A percentile compares a stretch with the other conserved stretches of the same genome.
These are phyloP conservation scores for Rhizopus sp. DNA, from an alignment of 371 early-diverging fungal genomes.

Conservation along the genomic window DNA sequence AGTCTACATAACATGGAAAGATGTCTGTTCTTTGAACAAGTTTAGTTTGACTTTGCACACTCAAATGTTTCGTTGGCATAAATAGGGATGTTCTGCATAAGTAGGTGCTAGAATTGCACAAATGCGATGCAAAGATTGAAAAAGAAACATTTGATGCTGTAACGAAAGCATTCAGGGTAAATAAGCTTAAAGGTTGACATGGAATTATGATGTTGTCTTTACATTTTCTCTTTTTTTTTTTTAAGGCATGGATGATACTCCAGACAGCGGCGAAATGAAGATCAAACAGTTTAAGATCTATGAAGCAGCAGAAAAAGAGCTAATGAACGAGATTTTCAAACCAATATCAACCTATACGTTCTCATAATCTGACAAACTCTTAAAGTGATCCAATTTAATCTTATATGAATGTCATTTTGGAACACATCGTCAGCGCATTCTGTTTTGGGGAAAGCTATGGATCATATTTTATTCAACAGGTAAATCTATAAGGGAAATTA, in stretches of 20 bases:
- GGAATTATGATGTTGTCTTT: conserved; percentile 12
- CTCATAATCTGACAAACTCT: no score
- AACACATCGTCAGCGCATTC: no score
- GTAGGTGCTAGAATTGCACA: conserved; percentile 8
- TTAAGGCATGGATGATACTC: conserved; percentile 12
- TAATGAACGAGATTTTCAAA: no score
- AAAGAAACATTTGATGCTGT: conserved; percentile 18
- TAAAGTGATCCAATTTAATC: no score
- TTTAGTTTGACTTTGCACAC: no score
- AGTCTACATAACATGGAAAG: no score
- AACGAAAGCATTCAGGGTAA: conserved; percentile 14
- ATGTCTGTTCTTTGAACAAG: no score
- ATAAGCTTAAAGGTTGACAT: conserved; percentile 12
- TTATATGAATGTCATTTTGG: no score
- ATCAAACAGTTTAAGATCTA: conserved; percentile 17
- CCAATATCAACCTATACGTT: no score
- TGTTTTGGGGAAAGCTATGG: no score
- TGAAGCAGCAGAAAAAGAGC: conserved; percentile 13
- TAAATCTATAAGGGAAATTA: no score
- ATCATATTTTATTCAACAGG: no score
- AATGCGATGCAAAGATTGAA: conserved; percentile 16
- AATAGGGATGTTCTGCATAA: conserved; percentile 9
- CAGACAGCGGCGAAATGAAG: conserved; percentile 15
- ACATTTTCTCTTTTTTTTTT: conserved; percentile 19
- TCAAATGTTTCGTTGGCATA: background rate